These are phyloP conservation scores for Fusarium newnesense DNA, from an alignment of 2,329 filamentous ascomycete genomes.

Conservation along the genomic window DNA sequence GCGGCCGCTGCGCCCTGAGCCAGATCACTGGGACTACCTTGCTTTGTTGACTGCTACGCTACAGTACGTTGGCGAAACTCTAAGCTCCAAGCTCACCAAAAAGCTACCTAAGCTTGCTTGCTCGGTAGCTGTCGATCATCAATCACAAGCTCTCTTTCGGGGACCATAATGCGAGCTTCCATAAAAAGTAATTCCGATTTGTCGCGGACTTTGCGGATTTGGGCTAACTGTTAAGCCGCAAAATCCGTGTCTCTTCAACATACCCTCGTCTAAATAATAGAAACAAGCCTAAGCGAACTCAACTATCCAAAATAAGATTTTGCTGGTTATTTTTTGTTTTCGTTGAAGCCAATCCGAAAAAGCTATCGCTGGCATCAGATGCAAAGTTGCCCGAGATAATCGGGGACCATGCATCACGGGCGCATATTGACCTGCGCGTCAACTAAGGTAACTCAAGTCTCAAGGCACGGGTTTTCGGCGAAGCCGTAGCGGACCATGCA, in stretches of 20 bases:
- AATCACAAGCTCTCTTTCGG: not conserved
- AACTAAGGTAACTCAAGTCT: not conserved
- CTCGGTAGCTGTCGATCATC: conserved; percentile 27
- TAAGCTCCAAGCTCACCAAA: conserved; percentile 7
- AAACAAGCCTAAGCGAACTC: not conserved
- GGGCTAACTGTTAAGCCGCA: not conserved
- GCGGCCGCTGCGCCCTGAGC: conserved; percentile 37
- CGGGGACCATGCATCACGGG: conserved; percentile 1
- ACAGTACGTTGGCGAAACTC: not conserved
- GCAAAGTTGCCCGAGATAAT: conserved; percentile 7
- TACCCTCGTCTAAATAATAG: not conserved
- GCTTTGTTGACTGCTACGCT: not conserved
- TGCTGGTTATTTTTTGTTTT: not conserved
- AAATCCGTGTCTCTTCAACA: not conserved
- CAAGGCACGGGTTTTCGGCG: conserved; percentile 13
- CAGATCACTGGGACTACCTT: conserved; percentile 35
- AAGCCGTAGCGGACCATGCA: conserved; percentile 22
- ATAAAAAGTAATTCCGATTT: not conserved
- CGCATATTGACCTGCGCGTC: conserved; percentile 12
- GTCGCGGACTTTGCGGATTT: conserved; percentile 17
- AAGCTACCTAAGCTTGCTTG: not conserved
- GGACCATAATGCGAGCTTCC: not conserved
- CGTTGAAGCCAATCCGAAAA: conserved; percentile 6
- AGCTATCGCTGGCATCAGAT: not conserved
- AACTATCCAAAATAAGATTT: not conserved